Conservation (phyloP, 805 yeast genomes). For the Candida railenensis region DNA sequence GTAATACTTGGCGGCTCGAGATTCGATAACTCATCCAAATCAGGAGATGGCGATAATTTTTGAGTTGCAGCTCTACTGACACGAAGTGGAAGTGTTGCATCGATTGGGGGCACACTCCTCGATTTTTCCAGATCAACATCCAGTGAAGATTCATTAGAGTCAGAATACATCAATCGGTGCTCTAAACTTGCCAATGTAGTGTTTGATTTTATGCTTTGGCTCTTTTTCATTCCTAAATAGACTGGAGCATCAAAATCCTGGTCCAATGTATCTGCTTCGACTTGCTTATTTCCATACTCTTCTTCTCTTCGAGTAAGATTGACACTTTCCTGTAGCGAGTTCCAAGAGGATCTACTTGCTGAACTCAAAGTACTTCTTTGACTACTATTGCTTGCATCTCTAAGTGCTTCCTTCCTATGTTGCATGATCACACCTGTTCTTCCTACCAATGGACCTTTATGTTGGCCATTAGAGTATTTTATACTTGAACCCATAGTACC, state of each 20-base stretch:
- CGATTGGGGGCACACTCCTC: neutral
- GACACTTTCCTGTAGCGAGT: conserved; percentile 10
- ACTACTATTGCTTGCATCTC: neutral
- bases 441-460: neutral
- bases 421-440: neutral
- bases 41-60: neutral
- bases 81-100: neutral
- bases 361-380: neutral
- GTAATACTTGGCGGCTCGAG: conserved; percentile 1
- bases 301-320: conserved; percentile 2
- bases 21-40: conserved; percentile 3
- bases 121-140: neutral
- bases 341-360: conserved; percentile 6
- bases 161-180: neutral
- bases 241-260: neutral
- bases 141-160: neutral
- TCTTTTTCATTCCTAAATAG: neutral
- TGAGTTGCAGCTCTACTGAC: neutral
- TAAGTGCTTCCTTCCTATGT: neutral
- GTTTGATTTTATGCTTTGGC: neutral
- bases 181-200: neutral
- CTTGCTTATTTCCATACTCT: neutral
- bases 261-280: neutral
- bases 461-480: neutral
- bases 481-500: conserved; percentile 33